Percentiles rank a stretch among this genome's conserved stretches.
phyloP scores from a whole-genome alignment of 805 yeast species.

The Danielia oregonensis region DNA sequence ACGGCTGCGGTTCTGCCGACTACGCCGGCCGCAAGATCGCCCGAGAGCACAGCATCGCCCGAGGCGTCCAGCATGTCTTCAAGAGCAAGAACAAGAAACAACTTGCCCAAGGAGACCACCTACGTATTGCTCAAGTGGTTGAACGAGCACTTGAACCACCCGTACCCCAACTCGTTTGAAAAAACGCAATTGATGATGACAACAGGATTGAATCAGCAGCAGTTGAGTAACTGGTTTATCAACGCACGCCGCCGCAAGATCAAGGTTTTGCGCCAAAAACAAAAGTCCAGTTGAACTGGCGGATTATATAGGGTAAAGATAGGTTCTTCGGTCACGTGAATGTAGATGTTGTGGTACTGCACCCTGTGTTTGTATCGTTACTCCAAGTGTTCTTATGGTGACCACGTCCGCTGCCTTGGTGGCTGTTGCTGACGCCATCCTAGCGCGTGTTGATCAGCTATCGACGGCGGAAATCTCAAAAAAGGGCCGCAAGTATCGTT shows the following conservation, averaged over 20 bases:
- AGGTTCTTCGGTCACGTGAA: too few relatives aligned
- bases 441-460: constrained; percentile 30
- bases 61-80: constrained; percentile 8
- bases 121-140: constrained; percentile 71
- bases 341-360: too few relatives aligned
- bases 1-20: constrained; percentile 1
- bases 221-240: constrained; percentile 83
- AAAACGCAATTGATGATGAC: constrained; percentile 63
- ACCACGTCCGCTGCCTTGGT: constrained; percentile 32
- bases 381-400: constrained; percentile 1
- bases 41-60: constrained; percentile 5
- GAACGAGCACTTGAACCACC: constrained; percentile 68
- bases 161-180: constrained; percentile 80
- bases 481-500: constrained; percentile 47
- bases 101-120: constrained; percentile 76
- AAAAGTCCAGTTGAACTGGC: too few relatives aligned
- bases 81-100: constrained; percentile 49
- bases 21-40: constrained; percentile 3
- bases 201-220: constrained; percentile 79
- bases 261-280: constrained; percentile 43
- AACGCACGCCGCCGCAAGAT: constrained; percentile 80
- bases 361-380: too few relatives aligned
- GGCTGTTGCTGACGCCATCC: constrained; percentile 31
- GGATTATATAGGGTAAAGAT: too few relatives aligned
- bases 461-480: constrained; percentile 34